A percentile compares a stretch with the other conserved stretches of the same genome.
Conservation (phyloP, 805 yeast species). For the Soucietia sequanensis region DNA sequence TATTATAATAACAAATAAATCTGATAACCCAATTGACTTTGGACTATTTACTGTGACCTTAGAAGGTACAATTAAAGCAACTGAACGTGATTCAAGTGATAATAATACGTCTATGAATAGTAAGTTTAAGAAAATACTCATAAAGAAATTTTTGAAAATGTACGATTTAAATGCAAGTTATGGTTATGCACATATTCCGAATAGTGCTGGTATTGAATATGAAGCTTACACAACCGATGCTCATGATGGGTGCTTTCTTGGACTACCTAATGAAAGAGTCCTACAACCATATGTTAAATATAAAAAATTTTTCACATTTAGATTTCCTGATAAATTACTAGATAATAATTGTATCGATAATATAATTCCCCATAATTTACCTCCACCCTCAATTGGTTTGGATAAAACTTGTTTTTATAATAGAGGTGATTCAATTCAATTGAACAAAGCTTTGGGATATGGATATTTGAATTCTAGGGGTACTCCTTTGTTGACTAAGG, state of each 20-base stretch:
- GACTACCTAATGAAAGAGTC: constrained; percentile 48
- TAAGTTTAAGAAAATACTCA: constrained; percentile 29
- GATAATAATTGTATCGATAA: constrained; percentile 52
- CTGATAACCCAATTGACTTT: constrained; percentile 42
- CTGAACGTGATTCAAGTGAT: constrained; percentile 18
- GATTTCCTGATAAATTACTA: constrained; percentile 51
- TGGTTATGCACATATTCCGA: constrained; percentile 48
- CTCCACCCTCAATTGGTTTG: constrained; percentile 44
- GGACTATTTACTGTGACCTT: constrained; percentile 46
- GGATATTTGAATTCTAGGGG: constrained; percentile 52
- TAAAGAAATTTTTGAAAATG: constrained; percentile 57
- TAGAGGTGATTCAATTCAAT: constrained; percentile 30
- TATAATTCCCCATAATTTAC: constrained; percentile 36
- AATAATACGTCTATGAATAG: constrained; percentile 3
- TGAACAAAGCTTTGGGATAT: constrained; percentile 50
- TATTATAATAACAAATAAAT: constrained; percentile 47
- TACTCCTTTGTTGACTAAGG: constrained; percentile 51
- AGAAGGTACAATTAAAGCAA: constrained; percentile 45
- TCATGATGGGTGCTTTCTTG: constrained; percentile 47
- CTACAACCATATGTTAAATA: constrained; percentile 49
- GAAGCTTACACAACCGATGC: constrained; percentile 43
- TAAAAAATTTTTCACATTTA: constrained; percentile 59
- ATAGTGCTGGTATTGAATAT: constrained; percentile 49
- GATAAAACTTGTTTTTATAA: constrained; percentile 37
- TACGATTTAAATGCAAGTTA: constrained; percentile 59